phyloP scores from a whole-genome alignment of 179 eudicot species.

The Vitellaria paradoxa region DNA sequence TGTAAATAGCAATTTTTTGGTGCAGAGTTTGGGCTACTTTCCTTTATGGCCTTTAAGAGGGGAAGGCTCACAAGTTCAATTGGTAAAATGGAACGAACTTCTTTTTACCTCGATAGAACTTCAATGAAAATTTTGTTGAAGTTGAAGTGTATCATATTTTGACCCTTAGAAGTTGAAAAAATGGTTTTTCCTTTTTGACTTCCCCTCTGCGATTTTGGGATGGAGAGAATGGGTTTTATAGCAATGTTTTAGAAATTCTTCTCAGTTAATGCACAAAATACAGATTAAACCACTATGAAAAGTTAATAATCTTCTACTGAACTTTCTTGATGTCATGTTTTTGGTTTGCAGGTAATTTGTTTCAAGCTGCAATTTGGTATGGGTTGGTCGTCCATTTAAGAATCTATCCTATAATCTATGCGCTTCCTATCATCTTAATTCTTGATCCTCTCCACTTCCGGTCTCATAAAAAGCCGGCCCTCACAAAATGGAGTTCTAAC shows the following conservation, averaged over 20 bases:
- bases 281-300: neutral
- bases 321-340: neutral
- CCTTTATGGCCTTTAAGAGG: neutral
- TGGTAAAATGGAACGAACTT: neutral
- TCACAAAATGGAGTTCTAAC: slow-evolving; percentile 54
- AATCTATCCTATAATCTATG: slow-evolving; percentile 92
- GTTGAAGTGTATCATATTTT: neutral
- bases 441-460: slow-evolving; percentile 64
- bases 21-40: neutral
- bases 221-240: neutral
- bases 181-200: neutral
- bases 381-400: slow-evolving; percentile 93
- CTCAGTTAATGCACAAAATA: neutral
- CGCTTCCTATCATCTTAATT: slow-evolving; percentile 75
- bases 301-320: neutral
- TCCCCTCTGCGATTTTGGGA: neutral
- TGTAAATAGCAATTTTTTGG: neutral
- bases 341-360: slow-evolving; percentile 45
- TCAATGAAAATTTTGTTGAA: slow-evolving; percentile 1
- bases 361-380: slow-evolving; percentile 92
- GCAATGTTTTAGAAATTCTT: neutral
- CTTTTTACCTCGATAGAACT: neutral
- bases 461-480: slow-evolving; percentile 56
- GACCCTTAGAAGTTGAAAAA: neutral
- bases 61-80: neutral